Evolutionary conservation across 768 basidiomycete genomes (phyloP).

Genomic region (Tricholoma terreum): DNA sequence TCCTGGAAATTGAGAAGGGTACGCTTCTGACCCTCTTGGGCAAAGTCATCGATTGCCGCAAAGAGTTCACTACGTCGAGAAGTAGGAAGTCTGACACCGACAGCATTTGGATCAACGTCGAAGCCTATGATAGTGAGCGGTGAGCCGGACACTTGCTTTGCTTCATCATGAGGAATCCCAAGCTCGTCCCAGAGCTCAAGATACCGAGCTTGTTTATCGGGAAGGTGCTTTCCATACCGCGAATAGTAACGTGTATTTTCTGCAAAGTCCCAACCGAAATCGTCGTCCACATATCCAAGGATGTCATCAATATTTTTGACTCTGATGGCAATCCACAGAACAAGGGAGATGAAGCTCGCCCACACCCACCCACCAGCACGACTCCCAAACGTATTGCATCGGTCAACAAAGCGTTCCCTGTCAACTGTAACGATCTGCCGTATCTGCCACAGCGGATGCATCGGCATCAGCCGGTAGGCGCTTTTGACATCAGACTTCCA

Average conservation of each 20-base stretch:
- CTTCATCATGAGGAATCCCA: constrained; percentile 6
- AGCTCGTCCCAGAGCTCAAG: constrained; percentile 5
- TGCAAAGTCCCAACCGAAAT: neutral
- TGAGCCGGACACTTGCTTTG: constrained; percentile 4
- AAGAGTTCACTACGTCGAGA: neutral
- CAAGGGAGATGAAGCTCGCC: constrained; percentile 23
- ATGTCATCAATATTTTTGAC: neutral
- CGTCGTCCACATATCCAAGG: neutral
- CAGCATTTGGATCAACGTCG: constrained; percentile 6
- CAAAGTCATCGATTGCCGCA: neutral
- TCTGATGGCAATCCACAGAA: constrained; percentile 9
- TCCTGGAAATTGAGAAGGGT: neutral
- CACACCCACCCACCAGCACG: constrained; percentile 25
- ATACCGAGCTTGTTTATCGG: neutral
- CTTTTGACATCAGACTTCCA: constrained; percentile 38
- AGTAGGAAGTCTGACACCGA: constrained; percentile 1
- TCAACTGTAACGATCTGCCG: constrained; percentile 31
- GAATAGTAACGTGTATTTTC: neutral
- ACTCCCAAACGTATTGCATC: constrained; percentile 31
- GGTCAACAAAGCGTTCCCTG: constrained; percentile 26
- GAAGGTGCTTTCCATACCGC: constrained; percentile 2
- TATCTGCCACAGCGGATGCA: constrained; percentile 28
- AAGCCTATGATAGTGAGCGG: constrained; percentile 4
- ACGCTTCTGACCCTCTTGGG: neutral
- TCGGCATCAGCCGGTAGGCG: constrained; percentile 32